These are phyloP conservation scores for Kalanchoe fedtschenkoi DNA, from an alignment of 164 flowering plant species.

Conservation along the genomic window DNA sequence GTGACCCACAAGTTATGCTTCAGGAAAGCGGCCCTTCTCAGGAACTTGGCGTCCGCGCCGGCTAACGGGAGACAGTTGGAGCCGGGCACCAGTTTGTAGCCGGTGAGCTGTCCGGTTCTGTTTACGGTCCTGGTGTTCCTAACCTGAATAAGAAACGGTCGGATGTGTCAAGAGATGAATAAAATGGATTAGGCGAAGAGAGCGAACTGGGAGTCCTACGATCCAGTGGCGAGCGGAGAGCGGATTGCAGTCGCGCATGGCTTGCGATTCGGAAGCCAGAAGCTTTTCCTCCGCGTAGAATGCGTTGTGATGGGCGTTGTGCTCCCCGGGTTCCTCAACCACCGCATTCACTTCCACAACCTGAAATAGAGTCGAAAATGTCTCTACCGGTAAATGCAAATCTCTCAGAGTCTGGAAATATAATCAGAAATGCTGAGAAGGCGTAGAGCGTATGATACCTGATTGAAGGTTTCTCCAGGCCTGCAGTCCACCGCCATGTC, in stretches of 20 bases:
- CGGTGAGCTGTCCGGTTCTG: conserved; percentile 79
- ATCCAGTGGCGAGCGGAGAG: no score
- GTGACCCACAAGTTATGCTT: conserved; percentile 97
- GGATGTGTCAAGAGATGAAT: conserved; percentile 9
- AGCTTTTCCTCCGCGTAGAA: no score
- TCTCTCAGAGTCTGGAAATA: no score
- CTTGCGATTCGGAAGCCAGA: no score
- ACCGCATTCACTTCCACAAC: no score
- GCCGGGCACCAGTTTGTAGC: conserved; percentile 81
- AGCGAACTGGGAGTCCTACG: background rate
- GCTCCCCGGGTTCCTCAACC: no score
- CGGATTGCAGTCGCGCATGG: no score
- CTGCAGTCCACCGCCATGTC: conserved; percentile 89
- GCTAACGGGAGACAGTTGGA: conserved; percentile 86
- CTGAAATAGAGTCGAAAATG: background rate
- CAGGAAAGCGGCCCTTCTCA: conserved; percentile 84
- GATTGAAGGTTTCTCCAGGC: conserved; percentile 82
- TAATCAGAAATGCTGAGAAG: no score
- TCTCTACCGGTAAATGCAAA: no score
- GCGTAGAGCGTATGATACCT: conserved; percentile 21
- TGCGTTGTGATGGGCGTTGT: no score
- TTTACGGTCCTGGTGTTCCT: conserved; percentile 84
- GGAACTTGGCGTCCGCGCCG: conserved; percentile 75
- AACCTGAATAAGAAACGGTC: no score
- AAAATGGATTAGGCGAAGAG: background rate